These are phyloP conservation scores for Ogataea polymorpha DNA, from an alignment of 805 yeast genomes.

Conservation along the genomic window DNA sequence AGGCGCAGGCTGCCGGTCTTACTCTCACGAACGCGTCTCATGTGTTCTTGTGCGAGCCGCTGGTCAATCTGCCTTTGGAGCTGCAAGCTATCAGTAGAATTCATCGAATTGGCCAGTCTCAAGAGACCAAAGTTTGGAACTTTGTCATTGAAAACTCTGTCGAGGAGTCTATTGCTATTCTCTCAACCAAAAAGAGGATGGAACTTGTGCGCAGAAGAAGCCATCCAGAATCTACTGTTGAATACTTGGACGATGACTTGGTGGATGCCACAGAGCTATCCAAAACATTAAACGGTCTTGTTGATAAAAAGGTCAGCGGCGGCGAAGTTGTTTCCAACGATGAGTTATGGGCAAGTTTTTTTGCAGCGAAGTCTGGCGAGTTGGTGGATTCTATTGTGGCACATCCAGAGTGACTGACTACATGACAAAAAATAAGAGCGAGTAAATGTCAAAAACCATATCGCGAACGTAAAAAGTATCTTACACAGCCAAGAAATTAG, in stretches of 20 bases:
- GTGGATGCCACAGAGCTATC: conserved; percentile 56
- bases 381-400: conserved; percentile 13
- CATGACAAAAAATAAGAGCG: neutral
- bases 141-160: conserved; percentile 80
- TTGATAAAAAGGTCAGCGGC: conserved; percentile 43
- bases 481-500: conserved; percentile 52
- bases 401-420: neutral
- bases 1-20: conserved; percentile 85
- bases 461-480: conserved; percentile 5
- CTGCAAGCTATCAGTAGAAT: conserved; percentile 89
- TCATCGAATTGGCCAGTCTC: conserved; percentile 86
- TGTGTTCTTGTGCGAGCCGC: conserved; percentile 88
- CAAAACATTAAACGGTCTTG: conserved; percentile 47
- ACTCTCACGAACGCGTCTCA: conserved; percentile 91
- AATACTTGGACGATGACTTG: conserved; percentile 34
- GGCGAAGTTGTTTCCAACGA: conserved; percentile 59
- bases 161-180: conserved; percentile 79
- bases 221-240: conserved; percentile 12
- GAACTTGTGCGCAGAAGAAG: conserved; percentile 34
- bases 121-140: conserved; percentile 87
- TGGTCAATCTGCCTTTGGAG: conserved; percentile 83
- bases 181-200: conserved; percentile 61
- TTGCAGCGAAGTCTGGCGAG: conserved; percentile 34
- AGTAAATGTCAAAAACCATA: conserved; percentile 2
- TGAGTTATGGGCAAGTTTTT: conserved; percentile 65